Percentiles rank a stretch among this genome's conserved stretches.
Conservation (phyloP, 148 eudicot genomes). For the Pouteria glomerata region DNA sequence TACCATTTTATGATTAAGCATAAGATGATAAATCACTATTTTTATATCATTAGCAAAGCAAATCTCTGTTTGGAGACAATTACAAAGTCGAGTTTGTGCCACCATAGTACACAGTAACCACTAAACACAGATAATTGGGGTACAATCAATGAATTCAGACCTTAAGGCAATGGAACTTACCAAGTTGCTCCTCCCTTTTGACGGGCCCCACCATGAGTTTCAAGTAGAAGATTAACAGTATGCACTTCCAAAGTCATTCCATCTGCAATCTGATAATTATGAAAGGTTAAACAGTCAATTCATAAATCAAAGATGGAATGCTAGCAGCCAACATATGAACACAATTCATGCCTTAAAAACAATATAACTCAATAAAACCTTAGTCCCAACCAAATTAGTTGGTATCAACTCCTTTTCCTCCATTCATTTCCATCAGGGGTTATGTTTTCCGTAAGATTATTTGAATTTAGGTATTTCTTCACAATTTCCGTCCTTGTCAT, state of each 20-base stretch:
- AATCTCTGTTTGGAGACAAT: neutral
- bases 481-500: too few relatives aligned
- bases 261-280: conserved; percentile 79
- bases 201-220: conserved; percentile 86
- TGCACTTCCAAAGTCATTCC: conserved; percentile 91
- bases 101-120: too few relatives aligned
- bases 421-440: too few relatives aligned
- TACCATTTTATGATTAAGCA: neutral
- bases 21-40: neutral
- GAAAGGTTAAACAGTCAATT: conserved; percentile 21
- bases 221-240: conserved; percentile 85
- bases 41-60: neutral
- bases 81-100: neutral
- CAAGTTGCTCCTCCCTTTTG: conserved; percentile 77
- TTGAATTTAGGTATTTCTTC: too few relatives aligned
- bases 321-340: neutral
- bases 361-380: too few relatives aligned
- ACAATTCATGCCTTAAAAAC: too few relatives aligned
- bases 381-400: too few relatives aligned
- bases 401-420: too few relatives aligned
- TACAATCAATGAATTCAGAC: neutral
- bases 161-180: conserved; percentile 28
- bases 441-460: too few relatives aligned
- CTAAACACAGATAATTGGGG: neutral
- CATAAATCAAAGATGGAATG: neutral